Base-by-base conservation (phyloP, 2,329 filamentous ascomycete species). In the Corniculantispora saksenae region DNA sequence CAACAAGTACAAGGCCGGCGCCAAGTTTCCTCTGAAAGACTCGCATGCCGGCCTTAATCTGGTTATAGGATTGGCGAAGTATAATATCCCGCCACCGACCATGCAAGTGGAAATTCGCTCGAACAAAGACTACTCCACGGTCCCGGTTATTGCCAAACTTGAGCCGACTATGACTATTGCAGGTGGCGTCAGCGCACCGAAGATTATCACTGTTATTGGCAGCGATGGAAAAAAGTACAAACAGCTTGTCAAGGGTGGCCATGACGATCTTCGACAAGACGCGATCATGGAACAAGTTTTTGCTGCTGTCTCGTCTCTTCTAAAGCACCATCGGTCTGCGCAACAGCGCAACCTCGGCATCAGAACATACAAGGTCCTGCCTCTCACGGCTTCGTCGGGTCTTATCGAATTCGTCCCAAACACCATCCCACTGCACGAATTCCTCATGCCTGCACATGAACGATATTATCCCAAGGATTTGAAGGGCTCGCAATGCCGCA, bases 211-310 rank as follows among this genome's bases (percentile, higher is more conserved):
- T 0, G 91, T 90, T 1, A 78, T 92, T 23, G 92, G 89, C 19
- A 91, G 86, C 21, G 87, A 97, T 76, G 96, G 95, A 8, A 80
- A 84, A 64, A 86, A 84, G 43, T 97, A 94, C 79, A 97, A 92
- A 76, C 93, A 97, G 78, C 82, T 99, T 67, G 92, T 97, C 74
- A 99, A 99, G 82, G 93, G 93, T 67, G 94, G 95, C 21, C 94
- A 94, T 73, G 95, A 99, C 75, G 94, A 99, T 74, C 85, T 99
- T 15, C 91, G 96, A 10, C 95, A 99, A 80, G 95, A 99, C 73
- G 93, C 94, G 53, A 99, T 88, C 82, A 99, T 99, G 96, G 96
- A 99, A 77, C 95, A 99, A 78, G 95, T 99, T 1, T 99, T 99
- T 75, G 92, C 94, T 66, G 93, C 97, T 77, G 95, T 97, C 25